Base-by-base conservation (phyloP, 257 asterid genomes). In the Forsythia suspensa region DNA sequence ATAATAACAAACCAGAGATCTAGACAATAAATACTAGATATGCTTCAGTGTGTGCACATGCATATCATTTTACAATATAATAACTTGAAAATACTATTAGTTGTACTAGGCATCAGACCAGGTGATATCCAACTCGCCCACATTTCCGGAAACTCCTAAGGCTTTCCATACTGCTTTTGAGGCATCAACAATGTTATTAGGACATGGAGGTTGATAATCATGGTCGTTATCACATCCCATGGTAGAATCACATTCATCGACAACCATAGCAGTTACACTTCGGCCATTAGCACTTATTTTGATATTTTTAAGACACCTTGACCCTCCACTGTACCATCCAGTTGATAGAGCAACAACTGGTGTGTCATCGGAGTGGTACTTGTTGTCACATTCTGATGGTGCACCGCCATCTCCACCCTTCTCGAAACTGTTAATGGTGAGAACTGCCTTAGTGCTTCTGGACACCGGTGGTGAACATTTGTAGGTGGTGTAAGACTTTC, bases 81-180 rank as follows among this genome's bases (percentile, higher is more conserved):
- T 24, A 24, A 24, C 24, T 24, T 24, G 24, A 24, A 24, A 24
- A 24, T 24, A 24, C 24, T 24, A 24, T 24, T 24, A 24, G 0
- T 24, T 24, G 63, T 59, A 2, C 59, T 75, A 80, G 29, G 78
- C 29, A 84, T 76, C 85, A 44, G 87, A 71, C 89, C 89, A 85
- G 29, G 42, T 6, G 36, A 80, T 80, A 11, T 85, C 78, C 81
- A 83, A 21, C 16, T 55, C 38, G 21, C 87, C 89, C 76, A 82
- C 80, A 3, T 68, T 76, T 21, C 52, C 7, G 2, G 81, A 77
- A 65, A 83, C 85, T 2, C 85, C 84, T 1, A 87, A 42, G 67
- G 88, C 91, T 71, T 82, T 29, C 91, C 91, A 86, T 48, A 86
- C 88, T 34, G 90, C 90, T 36, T 36, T 70, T 0, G 93, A 89